Percentiles rank a stretch among this genome's conserved stretches.
Evolutionary conservation across 352 stramenopile species (phyloP).

Genomic region (Phytophthora syringae): DNA sequence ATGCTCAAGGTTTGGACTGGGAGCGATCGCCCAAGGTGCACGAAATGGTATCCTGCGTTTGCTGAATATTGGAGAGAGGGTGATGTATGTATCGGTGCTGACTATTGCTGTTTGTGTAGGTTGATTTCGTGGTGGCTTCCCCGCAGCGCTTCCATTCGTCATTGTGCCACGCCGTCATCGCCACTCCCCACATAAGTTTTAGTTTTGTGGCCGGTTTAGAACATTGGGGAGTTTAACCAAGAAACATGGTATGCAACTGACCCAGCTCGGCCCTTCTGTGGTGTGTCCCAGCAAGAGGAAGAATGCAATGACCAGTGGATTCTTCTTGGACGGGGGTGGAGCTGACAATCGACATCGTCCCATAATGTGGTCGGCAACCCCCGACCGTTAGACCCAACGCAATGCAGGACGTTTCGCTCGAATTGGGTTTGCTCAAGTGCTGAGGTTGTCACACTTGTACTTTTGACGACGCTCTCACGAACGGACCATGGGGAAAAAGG

Average conservation of each 20-base stretch:
- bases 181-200: constrained; percentile 22
- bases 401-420: constrained; percentile 6
- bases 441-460: constrained; percentile 2
- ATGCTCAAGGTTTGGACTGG: constrained; percentile 43
- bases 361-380: constrained; percentile 16
- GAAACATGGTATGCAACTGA: constrained; percentile 20
- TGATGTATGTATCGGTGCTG: neutral
- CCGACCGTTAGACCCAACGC: constrained; percentile 18
- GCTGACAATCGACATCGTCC: constrained; percentile 7
- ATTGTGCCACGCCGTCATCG: constrained; percentile 58
- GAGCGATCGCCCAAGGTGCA: constrained; percentile 53
- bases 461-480: constrained; percentile 9
- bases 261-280: constrained; percentile 7
- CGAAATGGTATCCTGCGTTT: constrained; percentile 49
- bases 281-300: neutral
- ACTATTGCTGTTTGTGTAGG: constrained; percentile 39
- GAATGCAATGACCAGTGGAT: neutral
- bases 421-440: constrained; percentile 17
- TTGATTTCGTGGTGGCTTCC: constrained; percentile 71
- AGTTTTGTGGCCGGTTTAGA: neutral
- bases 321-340: too few species aligned
- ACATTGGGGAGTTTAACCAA: neutral
- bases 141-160: constrained; percentile 66
- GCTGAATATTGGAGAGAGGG: neutral
- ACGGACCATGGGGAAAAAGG: constrained; percentile 26